These are phyloP conservation scores for Fusarium buharicum DNA, from an alignment of 2,329 filamentous ascomycete genomes.

Conservation along the genomic window DNA sequence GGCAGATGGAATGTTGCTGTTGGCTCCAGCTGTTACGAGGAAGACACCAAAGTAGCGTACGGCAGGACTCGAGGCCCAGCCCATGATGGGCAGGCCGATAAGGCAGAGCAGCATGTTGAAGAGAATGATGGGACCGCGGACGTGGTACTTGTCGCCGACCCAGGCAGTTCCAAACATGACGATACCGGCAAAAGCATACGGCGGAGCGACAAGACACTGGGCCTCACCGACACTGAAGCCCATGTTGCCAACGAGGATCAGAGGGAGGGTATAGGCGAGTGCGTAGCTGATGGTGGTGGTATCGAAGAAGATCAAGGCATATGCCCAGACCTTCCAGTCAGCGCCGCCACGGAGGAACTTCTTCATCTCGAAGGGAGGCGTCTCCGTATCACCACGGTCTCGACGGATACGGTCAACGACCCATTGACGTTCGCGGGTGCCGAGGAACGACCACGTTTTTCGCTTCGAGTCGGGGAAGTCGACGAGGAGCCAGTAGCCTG, in stretches of 20 bases:
- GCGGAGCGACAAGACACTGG: constrained; percentile 78
- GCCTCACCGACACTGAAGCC: constrained; percentile 71
- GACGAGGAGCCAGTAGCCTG: constrained; percentile 67
- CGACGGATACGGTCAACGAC: constrained; percentile 63
- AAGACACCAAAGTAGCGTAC: constrained; percentile 81
- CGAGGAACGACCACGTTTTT: constrained; percentile 64
- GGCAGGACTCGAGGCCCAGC: constrained; percentile 66
- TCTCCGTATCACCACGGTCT: constrained; percentile 67
- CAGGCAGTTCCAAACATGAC: constrained; percentile 70
- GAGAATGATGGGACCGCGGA: constrained; percentile 73
- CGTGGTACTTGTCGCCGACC: constrained; percentile 72
- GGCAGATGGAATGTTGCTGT: constrained; percentile 78
- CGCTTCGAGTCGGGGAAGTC: constrained; percentile 71
- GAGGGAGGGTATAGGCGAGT: constrained; percentile 80
- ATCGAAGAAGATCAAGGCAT: constrained; percentile 70
- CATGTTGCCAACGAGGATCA: constrained; percentile 73
- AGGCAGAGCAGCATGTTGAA: constrained; percentile 73
- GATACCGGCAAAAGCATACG: constrained; percentile 72
- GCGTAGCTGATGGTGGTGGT: constrained; percentile 79
- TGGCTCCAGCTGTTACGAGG: constrained; percentile 78
- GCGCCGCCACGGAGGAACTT: constrained; percentile 59
- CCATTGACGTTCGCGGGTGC: constrained; percentile 61
- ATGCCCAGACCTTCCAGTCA: constrained; percentile 71
- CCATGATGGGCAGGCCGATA: constrained; percentile 77
- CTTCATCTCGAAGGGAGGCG: constrained; percentile 62